These are phyloP conservation scores for Vanrija sp. DNA, from an alignment of 1,284 basidiomycete genomes.

Conservation along the genomic window DNA sequence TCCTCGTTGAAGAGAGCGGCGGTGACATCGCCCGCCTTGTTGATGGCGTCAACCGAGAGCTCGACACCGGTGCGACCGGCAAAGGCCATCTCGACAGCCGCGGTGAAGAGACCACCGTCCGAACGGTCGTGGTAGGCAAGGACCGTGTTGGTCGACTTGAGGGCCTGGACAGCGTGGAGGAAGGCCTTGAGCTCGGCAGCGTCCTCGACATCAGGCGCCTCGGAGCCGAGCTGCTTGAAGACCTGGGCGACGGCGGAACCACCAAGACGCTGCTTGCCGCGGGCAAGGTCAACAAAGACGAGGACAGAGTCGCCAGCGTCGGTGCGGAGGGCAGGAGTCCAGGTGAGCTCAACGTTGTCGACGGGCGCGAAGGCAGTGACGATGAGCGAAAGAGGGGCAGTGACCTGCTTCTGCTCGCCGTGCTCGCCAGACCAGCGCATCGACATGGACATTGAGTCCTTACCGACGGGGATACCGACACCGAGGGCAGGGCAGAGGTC, in stretches of 20 bases:
- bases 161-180: constrained; percentile 67
- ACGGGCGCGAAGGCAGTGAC: constrained; percentile 93
- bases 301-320: constrained; percentile 62
- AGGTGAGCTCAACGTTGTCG: constrained; percentile 71
- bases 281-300: constrained; percentile 84
- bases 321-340: constrained; percentile 84
- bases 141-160: constrained; percentile 64
- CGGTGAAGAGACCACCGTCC: constrained; percentile 90
- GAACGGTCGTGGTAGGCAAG: constrained; percentile 97
- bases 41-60: constrained; percentile 51
- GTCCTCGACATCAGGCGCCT: constrained; percentile 83
- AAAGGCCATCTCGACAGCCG: constrained; percentile 93
- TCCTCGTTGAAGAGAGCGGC: constrained; percentile 92
- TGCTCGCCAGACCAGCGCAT: constrained; percentile 80
- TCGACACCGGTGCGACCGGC: constrained; percentile 76
- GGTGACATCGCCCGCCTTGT: constrained; percentile 56
- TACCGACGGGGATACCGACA: constrained; percentile 92
- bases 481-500: constrained; percentile 93
- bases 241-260: constrained; percentile 95
- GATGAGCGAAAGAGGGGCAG: constrained; percentile 84
- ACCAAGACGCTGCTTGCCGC: constrained; percentile 78
- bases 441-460: constrained; percentile 99
- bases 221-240: constrained; percentile 72
- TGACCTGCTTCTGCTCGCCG: constrained; percentile 71
- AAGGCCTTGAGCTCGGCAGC: constrained; percentile 72